Percentiles rank a stretch among this genome's conserved stretches.
Conservation (phyloP, 208 protist genomes). For the Willaertia magna region DNA sequence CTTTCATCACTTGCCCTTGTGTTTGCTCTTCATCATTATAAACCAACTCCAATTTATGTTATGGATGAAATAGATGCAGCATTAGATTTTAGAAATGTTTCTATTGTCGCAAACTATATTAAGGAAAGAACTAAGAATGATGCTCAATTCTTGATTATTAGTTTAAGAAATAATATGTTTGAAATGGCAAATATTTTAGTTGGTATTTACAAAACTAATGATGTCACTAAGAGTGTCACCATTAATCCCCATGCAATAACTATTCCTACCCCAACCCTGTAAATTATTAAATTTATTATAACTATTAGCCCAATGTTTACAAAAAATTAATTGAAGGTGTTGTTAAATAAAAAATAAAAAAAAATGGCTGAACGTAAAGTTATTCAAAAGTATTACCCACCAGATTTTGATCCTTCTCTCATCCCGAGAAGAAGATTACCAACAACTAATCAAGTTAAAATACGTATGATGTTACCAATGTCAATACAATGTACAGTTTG, state of each 20-base stretch:
- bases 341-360: too few relatives aligned
- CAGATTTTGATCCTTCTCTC: slow-evolving; percentile 22
- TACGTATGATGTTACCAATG: slow-evolving; percentile 31
- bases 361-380: slow-evolving; percentile 28
- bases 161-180: slow-evolving; percentile 93
- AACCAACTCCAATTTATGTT: slow-evolving; percentile 99
- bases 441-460: neutral
- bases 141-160: slow-evolving; percentile 99
- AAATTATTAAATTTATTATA: too few relatives aligned
- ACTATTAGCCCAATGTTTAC: too few relatives aligned
- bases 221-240: slow-evolving; percentile 89
- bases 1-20: slow-evolving; percentile 95
- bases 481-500: slow-evolving; percentile 11
- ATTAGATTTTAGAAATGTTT: slow-evolving; percentile 97
- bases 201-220: slow-evolving; percentile 98
- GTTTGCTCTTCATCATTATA: slow-evolving; percentile 99
- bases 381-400: slow-evolving; percentile 23
- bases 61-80: slow-evolving; percentile 99
- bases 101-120: slow-evolving; percentile 97
- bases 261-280: too few relatives aligned
- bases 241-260: slow-evolving; percentile 63
- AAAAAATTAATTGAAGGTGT: too few relatives aligned
- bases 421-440: slow-evolving; percentile 8
- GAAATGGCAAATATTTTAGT: slow-evolving; percentile 92
- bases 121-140: slow-evolving; percentile 86